phyloP scores from a whole-genome alignment of 345 rosid genomes.

The Toxicodendron radicans region DNA sequence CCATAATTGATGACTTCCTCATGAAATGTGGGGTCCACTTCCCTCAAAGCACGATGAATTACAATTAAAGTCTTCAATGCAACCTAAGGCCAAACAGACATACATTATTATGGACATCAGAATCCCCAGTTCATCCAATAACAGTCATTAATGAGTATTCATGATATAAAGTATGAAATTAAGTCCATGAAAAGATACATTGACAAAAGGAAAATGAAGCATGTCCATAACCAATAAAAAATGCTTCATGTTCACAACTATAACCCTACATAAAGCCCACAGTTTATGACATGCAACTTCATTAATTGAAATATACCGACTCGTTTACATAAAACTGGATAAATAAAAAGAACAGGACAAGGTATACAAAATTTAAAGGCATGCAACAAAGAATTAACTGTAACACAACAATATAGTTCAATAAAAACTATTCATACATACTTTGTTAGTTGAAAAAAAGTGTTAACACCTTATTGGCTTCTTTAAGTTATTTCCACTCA shows the following conservation, averaged over 20 bases:
- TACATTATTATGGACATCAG: constrained; percentile 10
- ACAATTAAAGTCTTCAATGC: constrained; percentile 89
- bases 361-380: background rate
- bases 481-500: background rate
- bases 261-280: background rate
- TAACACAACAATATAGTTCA: background rate
- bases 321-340: background rate
- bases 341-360: background rate
- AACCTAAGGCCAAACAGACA: constrained; percentile 50
- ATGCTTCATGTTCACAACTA: background rate
- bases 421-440: background rate
- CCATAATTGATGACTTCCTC: constrained; percentile 96
- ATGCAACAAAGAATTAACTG: background rate
- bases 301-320: background rate
- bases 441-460: background rate
- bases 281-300: background rate
- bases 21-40: constrained; percentile 95
- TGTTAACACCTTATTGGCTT: background rate
- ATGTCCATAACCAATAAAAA: background rate
- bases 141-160: background rate
- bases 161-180: background rate
- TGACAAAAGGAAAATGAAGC: background rate
- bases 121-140: background rate
- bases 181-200: background rate
- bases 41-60: constrained; percentile 96